Base-by-base conservation (phyloP, 371 early-diverging fungal species). In the Actinomortierella wolfii region DNA sequence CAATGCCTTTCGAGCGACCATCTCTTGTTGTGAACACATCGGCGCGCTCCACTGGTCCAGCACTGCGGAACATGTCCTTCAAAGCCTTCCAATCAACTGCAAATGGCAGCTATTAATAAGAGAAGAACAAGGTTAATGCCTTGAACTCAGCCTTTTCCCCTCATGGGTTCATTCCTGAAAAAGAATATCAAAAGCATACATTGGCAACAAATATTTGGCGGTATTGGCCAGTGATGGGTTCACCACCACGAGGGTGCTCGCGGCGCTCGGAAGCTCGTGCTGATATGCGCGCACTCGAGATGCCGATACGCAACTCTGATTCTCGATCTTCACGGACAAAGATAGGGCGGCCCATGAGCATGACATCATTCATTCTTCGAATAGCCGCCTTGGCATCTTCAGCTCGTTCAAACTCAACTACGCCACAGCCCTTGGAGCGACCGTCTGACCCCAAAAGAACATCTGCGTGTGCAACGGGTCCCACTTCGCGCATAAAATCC, bases 351-450 rank as follows among this genome's bases (percentile, higher is more conserved):
- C 92, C 92, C 84, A 92, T 86, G 52, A 93, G 80, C 2, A 81
- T 80, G 2, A 84, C 82, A 61, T 91, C 87, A 63, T 88, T 86
- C 56, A 93, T 73, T 46, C 82, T 86, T 28, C 83, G 81, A 71
- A 94, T 94, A 1, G 95, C 94, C 20, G 85, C 69, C 64, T 89
- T 82, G 13, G 93, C 94, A 54, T 92, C 93, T 57, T 93, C 93
- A 2, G 90, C 79, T 14, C 82, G 86, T 43, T 84, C 78, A 68
- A 79, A 94, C 69, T 93, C 94, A 40, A 92, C 94, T n/a, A 93
- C 84, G 47, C 92, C 75, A 29, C 79, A 78, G n/a, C 77, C 68
- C 43, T 70, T 79, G 42, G 69, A 68, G 26, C 73, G 59, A 39
- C 71, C 78, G 59, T 76, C 76, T 8, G 57, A 54, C 34, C 57